phyloP scores from a whole-genome alignment of 441 rosid genomes.

The Isatis lusitanica region DNA sequence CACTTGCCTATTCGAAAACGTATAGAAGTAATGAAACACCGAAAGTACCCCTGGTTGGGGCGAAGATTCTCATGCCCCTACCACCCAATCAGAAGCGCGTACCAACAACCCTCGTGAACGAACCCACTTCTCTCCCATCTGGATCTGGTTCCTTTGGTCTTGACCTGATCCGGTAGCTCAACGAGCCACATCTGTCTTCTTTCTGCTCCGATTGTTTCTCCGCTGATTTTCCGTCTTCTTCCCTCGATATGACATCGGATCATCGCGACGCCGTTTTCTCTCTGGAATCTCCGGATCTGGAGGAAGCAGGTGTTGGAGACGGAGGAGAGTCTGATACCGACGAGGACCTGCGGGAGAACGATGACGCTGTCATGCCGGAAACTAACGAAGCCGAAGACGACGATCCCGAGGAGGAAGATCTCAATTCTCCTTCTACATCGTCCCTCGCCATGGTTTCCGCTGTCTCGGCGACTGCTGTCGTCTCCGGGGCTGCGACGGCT shows the following conservation, averaged over 20 bases:
- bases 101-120: constrained; percentile 51
- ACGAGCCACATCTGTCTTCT: constrained; percentile 59
- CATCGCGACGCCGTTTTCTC: constrained; percentile 62
- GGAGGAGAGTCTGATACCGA: constrained; percentile 46
- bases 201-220: background rate
- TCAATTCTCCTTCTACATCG: constrained; percentile 46
- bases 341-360: constrained; percentile 38
- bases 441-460: constrained; percentile 34
- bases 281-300: constrained; percentile 61
- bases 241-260: constrained; percentile 36
- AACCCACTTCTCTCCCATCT: constrained; percentile 24
- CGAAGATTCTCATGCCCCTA: constrained; percentile 34
- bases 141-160: constrained; percentile 16
- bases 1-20: constrained; percentile 19
- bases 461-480: constrained; percentile 4
- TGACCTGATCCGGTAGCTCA: constrained; percentile 22
- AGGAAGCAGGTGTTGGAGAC: constrained; percentile 38
- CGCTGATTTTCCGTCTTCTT: background rate
- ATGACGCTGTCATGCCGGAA: constrained; percentile 51
- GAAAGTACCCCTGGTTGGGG: constrained; percentile 34
- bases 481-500: constrained; percentile 7
- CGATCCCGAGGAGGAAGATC: constrained; percentile 59
- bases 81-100: constrained; percentile 41
- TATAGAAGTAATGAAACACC: constrained; percentile 10
- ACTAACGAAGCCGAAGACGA: constrained; percentile 48